These are phyloP conservation scores for Leccinum longicurvipes DNA, from an alignment of 768 basidiomycete species.

Conservation along the genomic window DNA sequence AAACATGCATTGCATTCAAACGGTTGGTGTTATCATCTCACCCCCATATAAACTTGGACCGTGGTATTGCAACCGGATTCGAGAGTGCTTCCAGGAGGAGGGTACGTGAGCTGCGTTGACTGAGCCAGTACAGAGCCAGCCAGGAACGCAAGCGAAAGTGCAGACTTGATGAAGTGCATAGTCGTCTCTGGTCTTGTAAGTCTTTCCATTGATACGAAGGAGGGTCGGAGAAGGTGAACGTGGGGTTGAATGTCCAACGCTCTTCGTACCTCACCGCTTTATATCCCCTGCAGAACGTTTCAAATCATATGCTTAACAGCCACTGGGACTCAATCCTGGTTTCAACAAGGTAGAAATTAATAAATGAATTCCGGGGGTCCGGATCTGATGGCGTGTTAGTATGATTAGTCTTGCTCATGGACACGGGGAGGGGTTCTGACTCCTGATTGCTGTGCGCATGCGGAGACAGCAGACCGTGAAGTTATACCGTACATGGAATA, in stretches of 20 bases:
- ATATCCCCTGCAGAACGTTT: conserved; percentile 7
- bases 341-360: not conserved
- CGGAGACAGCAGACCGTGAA: not conserved
- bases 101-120: conserved; percentile 5
- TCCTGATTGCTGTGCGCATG: not conserved
- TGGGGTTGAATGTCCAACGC: not conserved
- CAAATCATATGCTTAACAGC: too few species aligned
- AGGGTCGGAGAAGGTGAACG: not conserved
- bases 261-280: conserved; percentile 7
- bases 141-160: conserved; percentile 14
- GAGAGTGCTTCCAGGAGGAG: conserved; percentile 9
- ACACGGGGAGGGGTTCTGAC: not conserved
- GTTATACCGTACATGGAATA: not conserved
- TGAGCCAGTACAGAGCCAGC: conserved; percentile 16
- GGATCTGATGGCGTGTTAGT: not conserved
- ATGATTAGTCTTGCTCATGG: not conserved
- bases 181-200: not conserved
- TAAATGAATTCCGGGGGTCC: not conserved
- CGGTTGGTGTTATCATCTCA: not conserved
- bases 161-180: conserved; percentile 17
- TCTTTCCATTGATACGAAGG: not conserved
- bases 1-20: not conserved
- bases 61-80: conserved; percentile 4
- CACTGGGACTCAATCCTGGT: not conserved
- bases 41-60: conserved; percentile 20